Evolutionary conservation across 2,329 filamentous ascomycete genomes (phyloP), one percentile per base, ranked within the genome.

Genomic region (Penicillium capsulatum): DNA sequence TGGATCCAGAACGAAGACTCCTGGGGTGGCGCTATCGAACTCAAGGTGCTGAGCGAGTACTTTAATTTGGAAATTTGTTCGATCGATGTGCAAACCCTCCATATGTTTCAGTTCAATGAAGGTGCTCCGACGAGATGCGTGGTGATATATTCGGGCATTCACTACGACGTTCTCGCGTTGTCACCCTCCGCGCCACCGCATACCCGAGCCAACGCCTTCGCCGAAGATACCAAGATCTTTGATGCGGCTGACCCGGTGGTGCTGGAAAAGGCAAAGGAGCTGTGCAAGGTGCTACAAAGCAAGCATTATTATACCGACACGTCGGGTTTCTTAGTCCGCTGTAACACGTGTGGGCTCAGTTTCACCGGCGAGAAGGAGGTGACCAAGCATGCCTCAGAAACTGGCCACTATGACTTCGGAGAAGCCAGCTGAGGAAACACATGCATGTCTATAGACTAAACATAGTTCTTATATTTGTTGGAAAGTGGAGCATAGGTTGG

Each of bases 1-100:
- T 88, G 84, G 74, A 94, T 97, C 49, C 81, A 84, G 48, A 79
- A 81, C 15, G 80, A 83, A 15, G 81, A 91, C 53, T 81, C 83
- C 1, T 97, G 91, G 91, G 91, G 91, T 36, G 91, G 91, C 4
- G 87, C 82, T 4, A 95, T 96, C 49, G 91, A 97, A 64, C 75
- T 97, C 14, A 81, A 81, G 40, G 91, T 95, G 42, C 69, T 97
- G 11, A 86, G 86, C 27, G 79, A 89, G 47, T 80, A 92, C 39
- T 95, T 95, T 61, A 80, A 84, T 44, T 76, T 94, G 17, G 87
- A 95, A 60, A 88, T 94, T 36, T 86, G 81, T 63, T 86, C 84
- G 27, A 83, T 91, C 48, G 88, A 94, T 60, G 87, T 95, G 2
- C 74, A 83, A 54, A 77, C 79, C 27, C 63, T 81, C 9, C 68